These are phyloP conservation scores for Blepharisma stoltei DNA, from an alignment of 73 alveolate genomes.

Conservation along the genomic window DNA sequence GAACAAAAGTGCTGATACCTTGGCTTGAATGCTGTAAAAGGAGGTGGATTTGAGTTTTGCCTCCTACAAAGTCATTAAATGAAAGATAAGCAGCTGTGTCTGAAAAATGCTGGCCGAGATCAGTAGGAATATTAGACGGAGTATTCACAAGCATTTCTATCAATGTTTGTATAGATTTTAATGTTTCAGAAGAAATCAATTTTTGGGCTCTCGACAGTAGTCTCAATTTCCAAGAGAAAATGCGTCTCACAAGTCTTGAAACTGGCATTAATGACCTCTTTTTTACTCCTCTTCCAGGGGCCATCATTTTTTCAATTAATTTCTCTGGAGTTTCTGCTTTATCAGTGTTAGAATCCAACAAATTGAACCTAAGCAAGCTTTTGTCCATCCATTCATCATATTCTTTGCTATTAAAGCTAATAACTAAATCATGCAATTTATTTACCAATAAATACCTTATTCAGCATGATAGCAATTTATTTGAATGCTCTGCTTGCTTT, in stretches of 20 bases:
- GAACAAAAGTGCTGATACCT: not conserved
- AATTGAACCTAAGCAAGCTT: not conserved
- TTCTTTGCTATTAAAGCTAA: not conserved
- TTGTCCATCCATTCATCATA: constrained; percentile 13
- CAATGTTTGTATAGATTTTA: not conserved
- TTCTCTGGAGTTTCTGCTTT: not conserved
- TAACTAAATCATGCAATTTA: not conserved
- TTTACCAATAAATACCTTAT: not conserved
- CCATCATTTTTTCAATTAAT: not conserved
- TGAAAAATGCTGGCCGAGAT: not conserved
- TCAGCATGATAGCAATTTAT: not conserved
- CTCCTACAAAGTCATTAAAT: not conserved
- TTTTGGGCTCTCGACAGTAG: not conserved
- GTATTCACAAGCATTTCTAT: not conserved
- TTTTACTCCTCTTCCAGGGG: constrained; percentile 29
- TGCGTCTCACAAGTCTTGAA: not conserved
- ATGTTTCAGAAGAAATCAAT: not conserved
- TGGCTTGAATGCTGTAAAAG: constrained; percentile 6
- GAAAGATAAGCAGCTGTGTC: not conserved
- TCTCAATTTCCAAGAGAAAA: not conserved
- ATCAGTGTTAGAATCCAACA: not conserved
- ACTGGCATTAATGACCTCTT: constrained; percentile 23
- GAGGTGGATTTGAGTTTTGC: not conserved
- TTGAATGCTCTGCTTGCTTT: too few species aligned
- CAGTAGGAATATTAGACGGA: not conserved